Evolutionary conservation across 495 filamentous ascomycete species (phyloP).

Genomic region (Penicillium verhagenii): DNA sequence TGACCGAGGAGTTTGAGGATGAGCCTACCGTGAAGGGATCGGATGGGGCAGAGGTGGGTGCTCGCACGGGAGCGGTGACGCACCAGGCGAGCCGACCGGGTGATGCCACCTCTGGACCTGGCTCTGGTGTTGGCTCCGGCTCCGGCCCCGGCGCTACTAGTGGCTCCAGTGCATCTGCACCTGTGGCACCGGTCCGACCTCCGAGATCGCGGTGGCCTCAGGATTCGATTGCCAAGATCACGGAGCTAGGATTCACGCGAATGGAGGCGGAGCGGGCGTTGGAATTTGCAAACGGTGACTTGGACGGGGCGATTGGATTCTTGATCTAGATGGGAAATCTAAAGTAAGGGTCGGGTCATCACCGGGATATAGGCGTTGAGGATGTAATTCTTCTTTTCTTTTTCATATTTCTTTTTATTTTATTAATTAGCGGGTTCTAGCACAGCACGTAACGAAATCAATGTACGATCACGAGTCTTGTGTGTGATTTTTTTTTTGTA

Average conservation of each 20-base stretch:
- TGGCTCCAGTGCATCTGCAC: background rate
- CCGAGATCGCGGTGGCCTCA: conserved; percentile 40
- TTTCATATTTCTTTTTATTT: no score
- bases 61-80: conserved; percentile 77
- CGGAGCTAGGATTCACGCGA: conserved; percentile 74
- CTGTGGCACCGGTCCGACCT: background rate
- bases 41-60: conserved; percentile 81
- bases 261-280: conserved; percentile 77
- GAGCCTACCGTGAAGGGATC: conserved; percentile 88
- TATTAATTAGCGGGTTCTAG: conserved; percentile 26
- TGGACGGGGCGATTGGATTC: conserved; percentile 82
- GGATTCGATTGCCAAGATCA: conserved; percentile 59
- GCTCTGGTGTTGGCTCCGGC: no score
- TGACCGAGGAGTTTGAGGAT: conserved; percentile 63
- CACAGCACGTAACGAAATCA: background rate
- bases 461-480: conserved; percentile 21
- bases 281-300: conserved; percentile 77
- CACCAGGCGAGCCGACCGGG: conserved; percentile 46
- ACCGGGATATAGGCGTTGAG: conserved; percentile 11
- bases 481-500: background rate
- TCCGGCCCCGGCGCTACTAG: no score
- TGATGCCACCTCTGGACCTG: background rate
- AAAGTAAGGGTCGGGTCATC: background rate
- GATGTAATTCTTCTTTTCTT: no score
- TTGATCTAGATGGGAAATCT: conserved; percentile 63